These are phyloP conservation scores for Yamadazyma atlantica DNA, from an alignment of 1,139 yeast species.

Conservation along the genomic window DNA sequence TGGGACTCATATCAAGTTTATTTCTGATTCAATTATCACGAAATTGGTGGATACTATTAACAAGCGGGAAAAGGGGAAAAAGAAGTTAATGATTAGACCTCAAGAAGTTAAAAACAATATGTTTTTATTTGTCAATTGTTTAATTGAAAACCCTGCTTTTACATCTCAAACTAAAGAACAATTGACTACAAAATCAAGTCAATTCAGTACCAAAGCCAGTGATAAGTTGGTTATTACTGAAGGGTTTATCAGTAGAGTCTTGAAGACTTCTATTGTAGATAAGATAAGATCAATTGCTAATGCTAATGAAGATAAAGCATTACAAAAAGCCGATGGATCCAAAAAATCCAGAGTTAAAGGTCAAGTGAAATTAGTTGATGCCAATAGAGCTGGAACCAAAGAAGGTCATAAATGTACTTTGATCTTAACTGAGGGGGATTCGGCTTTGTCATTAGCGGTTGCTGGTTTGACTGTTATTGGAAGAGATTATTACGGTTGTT, in stretches of 20 bases:
- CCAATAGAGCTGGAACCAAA: constrained; percentile 92
- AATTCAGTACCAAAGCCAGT: constrained; percentile 74
- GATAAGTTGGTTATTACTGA: constrained; percentile 70
- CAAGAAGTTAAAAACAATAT: constrained; percentile 87
- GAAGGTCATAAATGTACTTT: constrained; percentile 92
- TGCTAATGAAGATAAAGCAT: constrained; percentile 83
- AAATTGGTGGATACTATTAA: constrained; percentile 63
- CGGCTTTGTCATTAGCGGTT: constrained; percentile 90
- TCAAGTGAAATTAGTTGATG: constrained; percentile 89
- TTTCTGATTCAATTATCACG: constrained; percentile 79
- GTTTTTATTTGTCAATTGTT: constrained; percentile 87
- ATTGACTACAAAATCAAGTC: constrained; percentile 81
- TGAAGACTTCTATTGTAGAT: constrained; percentile 78
- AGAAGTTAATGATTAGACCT: constrained; percentile 73
- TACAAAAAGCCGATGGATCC: constrained; percentile 89
- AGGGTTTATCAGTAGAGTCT: constrained; percentile 67
- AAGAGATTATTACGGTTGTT: constrained; percentile 92
- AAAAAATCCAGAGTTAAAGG: constrained; percentile 85
- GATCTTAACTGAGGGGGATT: constrained; percentile 95
- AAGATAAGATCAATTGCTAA: constrained; percentile 80
- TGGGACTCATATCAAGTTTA: constrained; percentile 90
- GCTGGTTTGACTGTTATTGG: constrained; percentile 96
- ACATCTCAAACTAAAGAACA: constrained; percentile 98
- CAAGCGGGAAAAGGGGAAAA: constrained; percentile 74
- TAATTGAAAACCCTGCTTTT: constrained; percentile 94